Evolutionary conservation across 1,284 basidiomycete species (phyloP).

Genomic region (Irpex lacteus): DNA sequence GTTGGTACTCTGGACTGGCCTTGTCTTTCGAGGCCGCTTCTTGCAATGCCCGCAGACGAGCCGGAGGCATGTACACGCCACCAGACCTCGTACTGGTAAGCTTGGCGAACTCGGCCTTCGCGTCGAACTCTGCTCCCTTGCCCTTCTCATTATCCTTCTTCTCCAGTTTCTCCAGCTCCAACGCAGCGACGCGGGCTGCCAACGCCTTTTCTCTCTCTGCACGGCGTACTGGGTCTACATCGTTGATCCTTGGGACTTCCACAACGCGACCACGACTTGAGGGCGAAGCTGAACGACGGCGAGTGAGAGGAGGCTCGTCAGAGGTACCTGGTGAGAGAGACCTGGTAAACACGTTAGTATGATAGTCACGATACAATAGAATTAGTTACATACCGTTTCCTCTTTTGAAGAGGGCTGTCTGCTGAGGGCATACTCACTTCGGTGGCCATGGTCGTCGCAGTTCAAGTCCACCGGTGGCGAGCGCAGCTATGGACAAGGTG

Average conservation of each 20-base stretch:
- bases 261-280: constrained; percentile 32
- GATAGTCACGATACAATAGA: neutral
- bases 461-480: constrained; percentile 9
- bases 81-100: constrained; percentile 79
- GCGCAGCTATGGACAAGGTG: neutral
- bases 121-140: constrained; percentile 52
- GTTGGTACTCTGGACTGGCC: constrained; percentile 88
- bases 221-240: constrained; percentile 76
- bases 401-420: constrained; percentile 41
- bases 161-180: constrained; percentile 64
- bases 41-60: constrained; percentile 88
- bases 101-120: constrained; percentile 80
- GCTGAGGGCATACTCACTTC: constrained; percentile 37
- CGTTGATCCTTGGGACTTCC: constrained; percentile 58
- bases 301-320: constrained; percentile 56
- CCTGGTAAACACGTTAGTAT: constrained; percentile 32
- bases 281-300: constrained; percentile 65
- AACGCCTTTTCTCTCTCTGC: constrained; percentile 78
- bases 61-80: constrained; percentile 96
- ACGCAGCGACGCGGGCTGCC: constrained; percentile 67
- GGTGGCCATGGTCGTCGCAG: constrained; percentile 43
- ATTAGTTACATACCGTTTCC: constrained; percentile 48
- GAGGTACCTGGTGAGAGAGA: constrained; percentile 48
- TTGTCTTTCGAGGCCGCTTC: constrained; percentile 86
- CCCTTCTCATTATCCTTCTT: constrained; percentile 46